Conservation (phyloP, 78 protist genomes). For the Blattamonas nauphoetae region DNA sequence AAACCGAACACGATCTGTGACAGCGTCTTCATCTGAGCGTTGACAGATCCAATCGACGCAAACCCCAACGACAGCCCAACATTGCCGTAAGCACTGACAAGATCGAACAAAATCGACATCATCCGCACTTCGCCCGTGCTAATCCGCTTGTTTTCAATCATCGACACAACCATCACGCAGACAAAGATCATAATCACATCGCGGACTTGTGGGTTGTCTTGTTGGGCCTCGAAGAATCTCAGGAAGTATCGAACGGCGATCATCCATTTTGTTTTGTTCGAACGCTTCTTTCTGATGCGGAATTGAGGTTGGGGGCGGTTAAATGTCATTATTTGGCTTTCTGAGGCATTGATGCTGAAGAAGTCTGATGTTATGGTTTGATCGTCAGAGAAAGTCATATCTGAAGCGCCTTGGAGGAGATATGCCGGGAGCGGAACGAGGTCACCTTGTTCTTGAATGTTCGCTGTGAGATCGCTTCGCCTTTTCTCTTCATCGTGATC, state of each 20-base stretch:
- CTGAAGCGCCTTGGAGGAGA: too few relatives aligned
- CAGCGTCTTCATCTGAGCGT: not conserved
- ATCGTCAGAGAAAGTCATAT: too few relatives aligned
- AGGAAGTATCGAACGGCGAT: not conserved
- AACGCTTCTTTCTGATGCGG: not conserved
- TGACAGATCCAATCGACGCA: not conserved
- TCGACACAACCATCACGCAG: not conserved
- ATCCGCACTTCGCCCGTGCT: too few relatives aligned
- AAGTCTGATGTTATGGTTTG: too few relatives aligned
- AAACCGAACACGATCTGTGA: not conserved
- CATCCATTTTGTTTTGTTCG: not conserved
- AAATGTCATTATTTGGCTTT: too few relatives aligned
- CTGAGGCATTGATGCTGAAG: too few relatives aligned
- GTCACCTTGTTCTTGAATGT: too few relatives aligned
- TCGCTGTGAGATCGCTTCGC: too few relatives aligned
- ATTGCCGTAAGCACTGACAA: not conserved
- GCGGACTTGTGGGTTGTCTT: not conserved
- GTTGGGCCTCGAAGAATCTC: not conserved
- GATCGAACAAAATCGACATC: too few relatives aligned
- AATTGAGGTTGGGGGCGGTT: too few relatives aligned
- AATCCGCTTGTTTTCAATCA: not conserved
- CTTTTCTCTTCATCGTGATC: too few relatives aligned
- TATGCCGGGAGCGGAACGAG: too few relatives aligned
- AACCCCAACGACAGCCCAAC: not conserved
- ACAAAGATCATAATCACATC: not conserved